These are phyloP conservation scores for Cornus florida DNA, from an alignment of 148 eudicot genomes.

Conservation along the genomic window DNA sequence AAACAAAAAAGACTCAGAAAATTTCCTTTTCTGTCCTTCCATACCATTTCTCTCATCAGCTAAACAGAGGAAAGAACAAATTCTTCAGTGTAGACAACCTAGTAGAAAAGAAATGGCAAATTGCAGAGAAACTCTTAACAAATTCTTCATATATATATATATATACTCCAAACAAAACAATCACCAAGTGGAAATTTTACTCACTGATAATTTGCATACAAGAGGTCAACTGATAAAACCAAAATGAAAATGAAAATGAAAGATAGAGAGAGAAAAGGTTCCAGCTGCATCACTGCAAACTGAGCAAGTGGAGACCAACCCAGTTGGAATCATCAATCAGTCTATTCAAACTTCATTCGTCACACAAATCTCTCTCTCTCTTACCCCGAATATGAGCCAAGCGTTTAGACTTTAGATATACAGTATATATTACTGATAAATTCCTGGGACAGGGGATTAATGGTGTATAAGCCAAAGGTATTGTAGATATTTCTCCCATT, in stretches of 20 bases:
- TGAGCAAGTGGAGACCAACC: conserved; percentile 41
- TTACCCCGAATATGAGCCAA: neutral
- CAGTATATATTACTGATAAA: too few species aligned
- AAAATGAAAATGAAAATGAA: neutral
- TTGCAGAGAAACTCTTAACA: neutral
- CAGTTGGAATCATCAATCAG: conserved; percentile 18
- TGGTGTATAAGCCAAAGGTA: neutral
- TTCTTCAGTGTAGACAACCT: neutral
- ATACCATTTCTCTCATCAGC: neutral
- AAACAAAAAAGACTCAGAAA: neutral
- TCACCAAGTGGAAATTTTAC: neutral
- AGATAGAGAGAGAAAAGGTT: conserved; percentile 8
- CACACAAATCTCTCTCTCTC: neutral
- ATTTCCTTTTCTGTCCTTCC: neutral
- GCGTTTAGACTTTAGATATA: too few species aligned
- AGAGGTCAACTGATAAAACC: neutral
- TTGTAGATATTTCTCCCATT: too few species aligned
- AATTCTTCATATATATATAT: neutral
- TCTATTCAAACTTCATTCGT: conserved; percentile 9
- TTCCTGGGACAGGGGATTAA: neutral
- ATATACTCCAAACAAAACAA: neutral
- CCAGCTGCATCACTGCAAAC: conserved; percentile 60
- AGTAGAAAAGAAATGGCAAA: neutral
- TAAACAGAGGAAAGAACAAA: neutral
- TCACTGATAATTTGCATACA: neutral